phyloP scores from a whole-genome alignment of 2,329 filamentous ascomycete species.

The Penicillium sp. region DNA sequence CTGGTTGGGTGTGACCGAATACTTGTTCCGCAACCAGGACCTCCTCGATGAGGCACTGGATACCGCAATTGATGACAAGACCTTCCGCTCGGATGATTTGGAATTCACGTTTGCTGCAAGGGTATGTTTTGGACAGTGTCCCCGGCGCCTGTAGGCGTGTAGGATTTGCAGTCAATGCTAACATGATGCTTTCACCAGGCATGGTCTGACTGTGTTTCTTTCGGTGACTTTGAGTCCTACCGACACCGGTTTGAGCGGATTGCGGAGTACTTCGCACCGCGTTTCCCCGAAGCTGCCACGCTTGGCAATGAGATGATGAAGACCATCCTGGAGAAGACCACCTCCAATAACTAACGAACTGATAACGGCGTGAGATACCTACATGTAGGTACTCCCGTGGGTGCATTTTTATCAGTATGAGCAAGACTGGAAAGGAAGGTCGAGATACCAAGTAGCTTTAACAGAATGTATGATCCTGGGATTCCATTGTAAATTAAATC shows the following conservation, averaged over 20 bases:
- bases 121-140: slow-evolving; percentile 31
- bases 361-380: slow-evolving; percentile 1
- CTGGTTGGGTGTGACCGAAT: slow-evolving; percentile 94
- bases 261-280: slow-evolving; percentile 80
- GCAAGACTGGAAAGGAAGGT: neutral
- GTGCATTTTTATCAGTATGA: neutral
- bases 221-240: slow-evolving; percentile 90
- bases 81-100: slow-evolving; percentile 87
- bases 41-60: slow-evolving; percentile 76
- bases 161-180: neutral
- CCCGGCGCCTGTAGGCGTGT: neutral
- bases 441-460: neutral
- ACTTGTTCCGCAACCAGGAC: slow-evolving; percentile 74
- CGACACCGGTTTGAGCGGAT: slow-evolving; percentile 82
- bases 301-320: slow-evolving; percentile 96
- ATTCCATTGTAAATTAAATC: neutral
- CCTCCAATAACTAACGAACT: slow-evolving; percentile 12
- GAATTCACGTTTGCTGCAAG: slow-evolving; percentile 96
- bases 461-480: neutral
- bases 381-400: neutral
- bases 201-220: slow-evolving; percentile 86
- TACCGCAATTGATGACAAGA: slow-evolving; percentile 79
- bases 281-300: slow-evolving; percentile 77
- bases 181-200: slow-evolving; percentile 42
- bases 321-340: slow-evolving; percentile 76